A percentile compares a stretch with the other conserved stretches of the same genome.
Conservation (phyloP, 805 yeast genomes). For the Kregervanrija delftensis region DNA sequence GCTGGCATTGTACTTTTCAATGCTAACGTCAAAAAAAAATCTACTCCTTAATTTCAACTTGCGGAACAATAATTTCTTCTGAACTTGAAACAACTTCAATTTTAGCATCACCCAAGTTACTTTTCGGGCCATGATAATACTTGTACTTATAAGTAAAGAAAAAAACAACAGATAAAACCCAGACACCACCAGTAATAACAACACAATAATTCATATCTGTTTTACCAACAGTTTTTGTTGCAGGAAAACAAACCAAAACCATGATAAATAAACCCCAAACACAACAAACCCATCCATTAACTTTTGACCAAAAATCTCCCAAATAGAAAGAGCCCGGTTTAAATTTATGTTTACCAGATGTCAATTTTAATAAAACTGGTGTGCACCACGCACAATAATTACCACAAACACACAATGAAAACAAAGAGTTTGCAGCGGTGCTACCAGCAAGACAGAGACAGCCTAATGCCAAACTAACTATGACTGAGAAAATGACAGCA, state of each 20-base stretch:
- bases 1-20: too few species aligned
- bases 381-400: slow-evolving; percentile 54
- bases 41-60: neutral
- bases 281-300: slow-evolving; percentile 39
- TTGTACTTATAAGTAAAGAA: slow-evolving; percentile 20
- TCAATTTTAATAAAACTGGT: slow-evolving; percentile 46
- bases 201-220: slow-evolving; percentile 31
- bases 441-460: slow-evolving; percentile 47
- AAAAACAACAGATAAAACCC: slow-evolving; percentile 19
- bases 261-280: slow-evolving; percentile 45
- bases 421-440: slow-evolving; percentile 58
- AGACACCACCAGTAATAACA: slow-evolving; percentile 28
- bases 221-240: slow-evolving; percentile 28
- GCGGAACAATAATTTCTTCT: slow-evolving; percentile 4
- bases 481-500: slow-evolving; percentile 48
- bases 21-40: too few species aligned
- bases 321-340: slow-evolving; percentile 58
- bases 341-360: slow-evolving; percentile 41
- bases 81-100: slow-evolving; percentile 7
- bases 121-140: slow-evolving; percentile 21
- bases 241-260: slow-evolving; percentile 54
- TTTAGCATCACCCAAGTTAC: slow-evolving; percentile 13
- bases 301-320: slow-evolving; percentile 41
- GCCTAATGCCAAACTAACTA: slow-evolving; percentile 43
- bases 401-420: slow-evolving; percentile 53